These are phyloP conservation scores for Phyllosticta citriasiana DNA, from an alignment of 2,329 filamentous ascomycete genomes.

Conservation along the genomic window DNA sequence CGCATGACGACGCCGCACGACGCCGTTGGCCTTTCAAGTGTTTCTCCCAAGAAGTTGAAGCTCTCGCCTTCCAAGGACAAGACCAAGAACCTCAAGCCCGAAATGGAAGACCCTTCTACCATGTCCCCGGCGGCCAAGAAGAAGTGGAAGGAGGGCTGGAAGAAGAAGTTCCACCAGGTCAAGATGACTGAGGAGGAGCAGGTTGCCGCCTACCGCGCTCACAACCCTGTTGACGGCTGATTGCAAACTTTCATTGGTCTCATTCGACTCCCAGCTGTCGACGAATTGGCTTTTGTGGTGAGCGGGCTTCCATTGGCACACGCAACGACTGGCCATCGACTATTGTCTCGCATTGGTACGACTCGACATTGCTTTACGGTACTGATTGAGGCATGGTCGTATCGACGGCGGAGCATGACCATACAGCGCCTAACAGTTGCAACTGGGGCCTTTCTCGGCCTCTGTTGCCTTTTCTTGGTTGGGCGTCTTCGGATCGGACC, in stretches of 20 bases:
- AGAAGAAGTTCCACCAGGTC: slow-evolving; percentile 24
- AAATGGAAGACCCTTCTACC: slow-evolving; percentile 18
- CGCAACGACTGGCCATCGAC: neutral
- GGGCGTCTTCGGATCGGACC: neutral
- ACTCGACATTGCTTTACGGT: neutral
- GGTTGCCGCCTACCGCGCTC: slow-evolving; percentile 2
- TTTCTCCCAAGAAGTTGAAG: slow-evolving; percentile 28
- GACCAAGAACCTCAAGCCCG: slow-evolving; percentile 32
- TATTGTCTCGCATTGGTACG: neutral
- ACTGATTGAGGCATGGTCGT: neutral
- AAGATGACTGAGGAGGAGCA: slow-evolving; percentile 20
- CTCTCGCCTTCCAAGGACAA: slow-evolving; percentile 36
- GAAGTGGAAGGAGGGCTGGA: slow-evolving; percentile 25
- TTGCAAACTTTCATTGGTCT: neutral
- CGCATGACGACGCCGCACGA: slow-evolving; percentile 10
- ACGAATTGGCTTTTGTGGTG: neutral
- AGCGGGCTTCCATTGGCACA: neutral
- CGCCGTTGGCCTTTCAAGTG: slow-evolving; percentile 17
- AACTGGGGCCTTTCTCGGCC: neutral
- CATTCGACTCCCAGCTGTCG: too few species aligned
- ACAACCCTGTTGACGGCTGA: neutral
- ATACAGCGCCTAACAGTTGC: neutral
- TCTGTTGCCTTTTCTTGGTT: neutral
- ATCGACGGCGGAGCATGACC: neutral
- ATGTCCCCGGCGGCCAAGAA: slow-evolving; percentile 29